Base-by-base conservation (phyloP, 2,329 filamentous ascomycete species). In the Ascochyta lentis region DNA sequence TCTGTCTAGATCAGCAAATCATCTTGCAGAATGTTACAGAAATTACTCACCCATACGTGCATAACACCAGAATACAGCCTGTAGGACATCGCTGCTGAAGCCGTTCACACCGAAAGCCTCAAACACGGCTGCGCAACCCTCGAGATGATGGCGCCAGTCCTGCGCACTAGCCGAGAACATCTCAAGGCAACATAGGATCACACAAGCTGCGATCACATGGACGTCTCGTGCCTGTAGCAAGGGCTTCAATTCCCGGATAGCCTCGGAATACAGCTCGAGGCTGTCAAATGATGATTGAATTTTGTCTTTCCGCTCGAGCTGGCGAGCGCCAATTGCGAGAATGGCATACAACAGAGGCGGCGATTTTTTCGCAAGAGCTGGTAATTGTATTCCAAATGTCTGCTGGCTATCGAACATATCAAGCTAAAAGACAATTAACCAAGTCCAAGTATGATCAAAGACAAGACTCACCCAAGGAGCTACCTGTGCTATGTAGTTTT, bases 41-140 rank as follows among this genome's bases (percentile, higher is more conserved):
- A 24, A 8, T 19, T 9, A 56, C 61, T 43, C 54, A 76, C 73
- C 80, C 81, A 84, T 84, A 7, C 81, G 76, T 0, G 80, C 81
- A 67, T 83, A 84, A 51, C 80, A 83, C 82, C 82, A 84, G 54
- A 84, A 84, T 0, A 84, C 67, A 1, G 81, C 81, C 61, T 83
- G 78, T 15, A 82, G 75, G 3, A 81, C 72, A 3, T 80, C 80
- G 0, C 80, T 80, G 0, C 77, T 78, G 55, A 83, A 82, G 0
- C 82, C 81, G 58, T 82, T 79, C 37, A 83, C 81, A 0, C 78
- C 80, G 3, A 80, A 78, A 0, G 81, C 78, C 59, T 82, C 77
- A 59, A 84, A 79, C 0, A 84, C 67, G 46, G 77, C 79, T 4
- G 82, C 81, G 56, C 81, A 84, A 0, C 81, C 81, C 56, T 84